Base-by-base conservation (phyloP, 305 asterid genomes). In the Fraxinus greggii region DNA sequence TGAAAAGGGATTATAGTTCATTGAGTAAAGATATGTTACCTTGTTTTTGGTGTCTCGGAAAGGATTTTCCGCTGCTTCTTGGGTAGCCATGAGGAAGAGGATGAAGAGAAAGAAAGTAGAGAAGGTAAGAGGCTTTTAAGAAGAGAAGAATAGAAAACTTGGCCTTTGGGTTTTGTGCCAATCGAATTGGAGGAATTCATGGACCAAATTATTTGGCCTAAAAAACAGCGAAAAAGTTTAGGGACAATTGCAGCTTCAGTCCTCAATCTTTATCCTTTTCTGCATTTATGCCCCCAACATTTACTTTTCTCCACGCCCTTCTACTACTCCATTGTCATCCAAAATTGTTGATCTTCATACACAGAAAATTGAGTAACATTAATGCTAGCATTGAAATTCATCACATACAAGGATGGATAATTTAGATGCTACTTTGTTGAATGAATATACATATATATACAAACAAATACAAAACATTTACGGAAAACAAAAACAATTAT, bases 31-130 rank as follows among this genome's bases (percentile, higher is more conserved):
- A 15, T n/a, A 19, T 0, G 17, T 36, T 80, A 90, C 95, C 93
- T 92, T 92, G 75, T 61, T 85, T 17, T 86, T 85, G 80, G 78
- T 83, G 35, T 72, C 79, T 45, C 81, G 79, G 19, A 82, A 79
- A 32, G 86, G 67, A 12, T 85, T 89, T 77, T 78, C 80, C 8
- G 78, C 74, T 9, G 84, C 32, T 35, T 81, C 88, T 78, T 85
- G 79, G 9, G 87, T 79, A 51, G 93, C 93, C 93, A 90, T 90
- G 38, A 56, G 78, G 7, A 35, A 67, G 74, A 61, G n/a, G 70
- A 17, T n/a, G 26, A 84, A 24, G 85, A 45, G 78, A 72, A 33
- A 70, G 45, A 17, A 78, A 15, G 48, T 4, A 23, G 54, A 73
- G 42, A 75, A 59, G 69, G 83, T 63, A 40, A 70, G 72, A 26